Conservation (phyloP, 495 filamentous ascomycete species). For the Hypomontagnella monticulosa region DNA sequence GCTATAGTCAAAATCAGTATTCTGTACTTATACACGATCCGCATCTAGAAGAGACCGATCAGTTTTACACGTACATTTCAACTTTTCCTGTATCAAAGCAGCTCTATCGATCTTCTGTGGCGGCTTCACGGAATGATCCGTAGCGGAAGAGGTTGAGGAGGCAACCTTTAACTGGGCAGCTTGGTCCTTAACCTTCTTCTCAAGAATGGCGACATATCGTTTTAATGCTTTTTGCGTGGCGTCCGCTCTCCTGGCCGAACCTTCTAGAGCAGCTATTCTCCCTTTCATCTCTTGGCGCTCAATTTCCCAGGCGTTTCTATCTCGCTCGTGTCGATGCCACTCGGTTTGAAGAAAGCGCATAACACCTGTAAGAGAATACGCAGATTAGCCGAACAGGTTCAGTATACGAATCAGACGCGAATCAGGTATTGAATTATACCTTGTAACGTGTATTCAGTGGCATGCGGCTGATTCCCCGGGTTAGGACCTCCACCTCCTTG, state of each 20-base stretch:
- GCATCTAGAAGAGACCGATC: not conserved
- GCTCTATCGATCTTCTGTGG: conserved; percentile 56
- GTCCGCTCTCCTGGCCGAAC: conserved; percentile 84
- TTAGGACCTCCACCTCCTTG: conserved; percentile 33
- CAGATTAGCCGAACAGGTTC: conserved; percentile 25
- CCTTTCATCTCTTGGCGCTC: conserved; percentile 99
- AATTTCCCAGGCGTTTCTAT: conserved; percentile 98
- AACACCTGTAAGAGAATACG: conserved; percentile 71
- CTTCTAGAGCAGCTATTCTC: conserved; percentile 94
- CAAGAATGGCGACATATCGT: conserved; percentile 89
- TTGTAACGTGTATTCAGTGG: conserved; percentile 98
- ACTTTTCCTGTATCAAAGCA: conserved; percentile 57
- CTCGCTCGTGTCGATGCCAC: conserved; percentile 98
- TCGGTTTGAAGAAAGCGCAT: conserved; percentile 99
- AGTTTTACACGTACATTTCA: conserved; percentile 49
- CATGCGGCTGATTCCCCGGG: conserved; percentile 68
- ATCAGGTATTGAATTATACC: conserved; percentile 61
- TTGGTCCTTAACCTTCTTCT: conserved; percentile 86
- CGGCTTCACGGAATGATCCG: conserved; percentile 51
- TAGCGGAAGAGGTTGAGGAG: conserved; percentile 31
- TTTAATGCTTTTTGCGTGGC: conserved; percentile 85
- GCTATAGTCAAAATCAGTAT: conserved; percentile 33
- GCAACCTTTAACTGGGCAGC: conserved; percentile 49
- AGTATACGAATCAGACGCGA: not conserved
- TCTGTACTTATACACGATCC: not conserved